phyloP scores from a whole-genome alignment of 176 grass and related monocot genomes.

The Guadua angustifolia region DNA sequence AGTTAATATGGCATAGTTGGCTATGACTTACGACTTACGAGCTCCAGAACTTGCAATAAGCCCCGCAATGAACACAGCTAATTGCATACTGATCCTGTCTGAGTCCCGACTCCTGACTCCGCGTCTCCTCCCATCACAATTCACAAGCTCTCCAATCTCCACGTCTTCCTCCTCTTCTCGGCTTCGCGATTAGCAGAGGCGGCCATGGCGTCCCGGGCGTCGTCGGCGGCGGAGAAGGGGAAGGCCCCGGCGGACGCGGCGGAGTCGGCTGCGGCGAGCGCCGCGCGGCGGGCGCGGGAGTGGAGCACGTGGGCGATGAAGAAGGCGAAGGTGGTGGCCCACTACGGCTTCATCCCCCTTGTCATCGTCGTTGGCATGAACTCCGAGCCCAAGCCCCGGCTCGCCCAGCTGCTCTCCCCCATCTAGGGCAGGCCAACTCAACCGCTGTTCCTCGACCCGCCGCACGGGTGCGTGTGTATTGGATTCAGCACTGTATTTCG shows the following conservation, averaged over 20 bases:
- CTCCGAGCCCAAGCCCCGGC: slow-evolving; percentile 58
- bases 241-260: slow-evolving; percentile 30
- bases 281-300: slow-evolving; percentile 42
- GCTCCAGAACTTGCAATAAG: no score
- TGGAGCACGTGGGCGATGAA: slow-evolving; percentile 81
- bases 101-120: no score
- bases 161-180: neutral
- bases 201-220: slow-evolving; percentile 20
- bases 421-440: slow-evolving; percentile 52
- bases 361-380: slow-evolving; percentile 72
- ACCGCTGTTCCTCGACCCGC: slow-evolving; percentile 36
- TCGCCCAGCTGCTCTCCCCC: slow-evolving; percentile 61
- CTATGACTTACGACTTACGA: no score
- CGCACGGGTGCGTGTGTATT: neutral
- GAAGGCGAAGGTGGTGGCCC: slow-evolving; percentile 68
- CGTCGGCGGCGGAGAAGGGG: slow-evolving; percentile 37
- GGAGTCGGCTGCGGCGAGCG: slow-evolving; percentile 26
- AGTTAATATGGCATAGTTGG: no score
- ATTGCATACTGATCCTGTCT: neutral
- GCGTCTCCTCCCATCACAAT: neutral
- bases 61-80: neutral
- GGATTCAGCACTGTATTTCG: neutral
- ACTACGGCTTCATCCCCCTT: slow-evolving; percentile 76
- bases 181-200: neutral
- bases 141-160: neutral